Base-by-base conservation (phyloP, 139 green algal genomes). In the Volvox africanus region DNA sequence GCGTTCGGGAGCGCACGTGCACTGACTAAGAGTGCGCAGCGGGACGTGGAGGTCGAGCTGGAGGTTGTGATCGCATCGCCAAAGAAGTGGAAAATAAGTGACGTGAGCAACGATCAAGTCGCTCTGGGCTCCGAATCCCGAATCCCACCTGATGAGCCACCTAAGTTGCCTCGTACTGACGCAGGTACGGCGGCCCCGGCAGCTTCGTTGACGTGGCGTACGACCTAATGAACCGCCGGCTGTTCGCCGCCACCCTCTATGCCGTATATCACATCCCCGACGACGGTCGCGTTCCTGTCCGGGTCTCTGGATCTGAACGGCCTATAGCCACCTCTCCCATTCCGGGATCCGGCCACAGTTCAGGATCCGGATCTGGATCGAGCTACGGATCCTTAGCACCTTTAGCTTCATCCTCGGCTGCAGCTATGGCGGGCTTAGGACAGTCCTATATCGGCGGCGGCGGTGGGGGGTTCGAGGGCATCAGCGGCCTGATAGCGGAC, bases 201-300 rank as follows among this genome's bases (percentile, higher is more conserved):
- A 75, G 69, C 69, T 89, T 89, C 32, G 85, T 89, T 16, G 85
- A 89, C 36, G 71, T 89, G 44, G 69, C 85, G 11, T 89, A 82
- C 68, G 85, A 89, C 37, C 26, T 33, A 22, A 24, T 44, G 21
- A 79, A 80, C 36, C 61, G 83, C 67, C 67, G 67, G 17, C 68
- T 89, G 36, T 89, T 80, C 67, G 83, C 83, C 36, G 83, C 83
- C 33, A 89, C 83, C 83, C 67, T 69, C 22, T 44, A 36, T 12
- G 83, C 83, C 11, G 67, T 80, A 18, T 89, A 89, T 65, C 83
- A 44, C 26, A 26, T 89, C 12, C n/a, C 67, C 11, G 83, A 80
- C 61, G 36, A 80, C 9, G 83, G 83, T 35, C 26, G 36, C 67
- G 83, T 80, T 26, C 67, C 68, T 0, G 30, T 44, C 0, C 83